Percentiles rank a stretch among this genome's conserved stretches.
These are phyloP conservation scores for Cymbopogon citratus DNA, from an alignment of 176 grass and related monocot species.

Conservation along the genomic window DNA sequence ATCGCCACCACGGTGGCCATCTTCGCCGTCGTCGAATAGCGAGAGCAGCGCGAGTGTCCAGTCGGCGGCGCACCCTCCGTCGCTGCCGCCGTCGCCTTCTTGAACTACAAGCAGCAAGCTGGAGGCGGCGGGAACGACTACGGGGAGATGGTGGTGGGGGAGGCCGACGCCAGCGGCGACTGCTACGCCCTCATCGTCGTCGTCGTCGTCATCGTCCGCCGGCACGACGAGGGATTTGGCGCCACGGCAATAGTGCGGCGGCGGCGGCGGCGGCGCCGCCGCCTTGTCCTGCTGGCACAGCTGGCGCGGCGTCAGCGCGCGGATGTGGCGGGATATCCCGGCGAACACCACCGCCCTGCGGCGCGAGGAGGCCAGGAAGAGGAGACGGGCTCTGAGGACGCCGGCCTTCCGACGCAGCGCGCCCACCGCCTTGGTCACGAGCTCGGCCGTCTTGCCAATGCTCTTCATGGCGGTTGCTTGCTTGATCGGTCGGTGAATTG, in stretches of 20 bases:
- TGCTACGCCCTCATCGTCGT: background rate
- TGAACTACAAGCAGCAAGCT: background rate
- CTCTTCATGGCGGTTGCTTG: slow-evolving; percentile 31
- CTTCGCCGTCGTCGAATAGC: slow-evolving; percentile 40
- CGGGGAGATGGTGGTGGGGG: background rate
- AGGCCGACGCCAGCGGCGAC: background rate
- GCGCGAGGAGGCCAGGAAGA: slow-evolving; percentile 56
- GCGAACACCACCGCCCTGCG: slow-evolving; percentile 50
- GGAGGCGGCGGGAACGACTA: background rate
- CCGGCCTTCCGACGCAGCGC: slow-evolving; percentile 54
- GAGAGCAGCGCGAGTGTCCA: slow-evolving; percentile 47
- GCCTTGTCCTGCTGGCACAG: background rate
- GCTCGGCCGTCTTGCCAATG: slow-evolving; percentile 41
- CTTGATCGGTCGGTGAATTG: background rate
- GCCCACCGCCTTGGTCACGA: slow-evolving; percentile 53
- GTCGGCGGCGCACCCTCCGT: background rate
- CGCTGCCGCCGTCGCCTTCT: background rate
- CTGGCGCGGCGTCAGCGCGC: slow-evolving; percentile 30
- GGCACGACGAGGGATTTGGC: too few species aligned
- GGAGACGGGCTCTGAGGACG: slow-evolving; percentile 56
- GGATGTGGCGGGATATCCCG: slow-evolving; percentile 29
- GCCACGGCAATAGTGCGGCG: background rate
- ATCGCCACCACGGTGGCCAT: background rate
- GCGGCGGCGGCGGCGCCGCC: background rate
- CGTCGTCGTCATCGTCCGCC: background rate